Evolutionary conservation across 2,329 filamentous ascomycete genomes (phyloP), one percentile per base, ranked within the genome.

Genomic region (Teratosphaeria epicoccoides): DNA sequence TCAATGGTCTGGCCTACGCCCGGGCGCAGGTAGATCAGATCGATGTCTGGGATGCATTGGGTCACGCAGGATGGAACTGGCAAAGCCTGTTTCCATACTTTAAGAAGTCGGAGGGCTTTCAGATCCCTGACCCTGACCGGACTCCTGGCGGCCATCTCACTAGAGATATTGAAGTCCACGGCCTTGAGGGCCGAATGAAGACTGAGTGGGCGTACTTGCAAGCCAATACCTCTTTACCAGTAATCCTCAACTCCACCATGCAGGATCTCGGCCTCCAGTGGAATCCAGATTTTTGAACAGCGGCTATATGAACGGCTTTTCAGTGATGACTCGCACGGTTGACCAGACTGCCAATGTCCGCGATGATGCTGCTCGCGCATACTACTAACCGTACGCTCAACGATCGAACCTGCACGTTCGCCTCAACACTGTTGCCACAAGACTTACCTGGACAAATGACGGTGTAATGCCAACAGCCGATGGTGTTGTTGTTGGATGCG

Each of bases 251-350:
- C n/a, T 40, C 74, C 0, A 71, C 75, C 0, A 61, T 79, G 40
- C 70, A 73, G 40, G 70, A 67, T 26, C 62, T 76, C 2, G 76
- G 75, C 1, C 65, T 74, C 7, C 48, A 61, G 2, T 54, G 60
- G 4, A 74, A 40, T 9, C 6, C 33, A 17, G 33, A 40, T 40
- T 17, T 40, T 17, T 40, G n/a, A 40, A 40, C n/a, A 22, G 33
- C n/a, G 33, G 33, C 6, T 40, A 40, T 9, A 40, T 40, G 33
- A 40, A 40, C 4, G 33, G 33, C 33, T 40, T 40, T 17, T 40
- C 33, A 20, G 33, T 40, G 5, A 40, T 40, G 33, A 14, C 33
- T 20, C 33, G 33, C 33, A 40, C 33, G 1, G 33, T 40, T 7
- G 33, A 40, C 33, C 33, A 40, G 33, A 17, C n/a, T 20, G 33